These are phyloP conservation scores for Aspergillus avenaceus DNA, from an alignment of 495 filamentous ascomycete genomes.

Conservation along the genomic window DNA sequence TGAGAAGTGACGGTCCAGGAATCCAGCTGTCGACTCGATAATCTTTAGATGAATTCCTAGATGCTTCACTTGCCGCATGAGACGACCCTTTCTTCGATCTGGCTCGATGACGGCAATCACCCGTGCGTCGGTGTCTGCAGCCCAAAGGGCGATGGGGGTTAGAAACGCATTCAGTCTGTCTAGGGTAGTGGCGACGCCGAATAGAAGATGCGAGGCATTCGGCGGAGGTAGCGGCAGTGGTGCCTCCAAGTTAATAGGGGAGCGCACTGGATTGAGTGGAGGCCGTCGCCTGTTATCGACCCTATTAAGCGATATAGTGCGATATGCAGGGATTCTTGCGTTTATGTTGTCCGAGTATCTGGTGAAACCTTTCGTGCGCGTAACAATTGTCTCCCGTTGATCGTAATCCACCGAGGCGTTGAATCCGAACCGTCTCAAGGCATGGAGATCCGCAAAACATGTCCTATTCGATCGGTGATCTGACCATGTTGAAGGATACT, in stretches of 20 bases:
- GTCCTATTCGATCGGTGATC: background rate
- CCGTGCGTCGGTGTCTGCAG: constrained; percentile 49
- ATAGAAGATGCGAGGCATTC: constrained; percentile 51
- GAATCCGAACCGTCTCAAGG: background rate
- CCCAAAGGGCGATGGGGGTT: constrained; percentile 56
- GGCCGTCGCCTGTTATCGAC: too few relatives aligned
- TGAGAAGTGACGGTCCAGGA: constrained; percentile 55
- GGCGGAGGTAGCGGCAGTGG: constrained; percentile 5
- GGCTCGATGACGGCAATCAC: constrained; percentile 49
- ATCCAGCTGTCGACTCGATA: constrained; percentile 37
- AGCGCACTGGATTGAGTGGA: too few relatives aligned
- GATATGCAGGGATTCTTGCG: background rate
- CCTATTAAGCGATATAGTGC: background rate
- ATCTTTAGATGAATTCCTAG: constrained; percentile 49
- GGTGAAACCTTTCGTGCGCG: background rate
- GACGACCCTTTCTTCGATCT: background rate
- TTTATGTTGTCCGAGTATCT: background rate
- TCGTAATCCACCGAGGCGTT: background rate
- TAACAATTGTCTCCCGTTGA: background rate
- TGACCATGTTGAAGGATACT: background rate
- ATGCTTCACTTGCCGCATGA: constrained; percentile 17
- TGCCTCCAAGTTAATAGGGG: background rate
- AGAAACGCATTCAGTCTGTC: constrained; percentile 53
- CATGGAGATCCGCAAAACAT: background rate
- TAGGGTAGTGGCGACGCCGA: constrained; percentile 58